A percentile compares a stretch with the other conserved stretches of the same genome.
phyloP scores from a whole-genome alignment of 2,329 filamentous ascomycete species.

The Penicillium sumatraense region DNA sequence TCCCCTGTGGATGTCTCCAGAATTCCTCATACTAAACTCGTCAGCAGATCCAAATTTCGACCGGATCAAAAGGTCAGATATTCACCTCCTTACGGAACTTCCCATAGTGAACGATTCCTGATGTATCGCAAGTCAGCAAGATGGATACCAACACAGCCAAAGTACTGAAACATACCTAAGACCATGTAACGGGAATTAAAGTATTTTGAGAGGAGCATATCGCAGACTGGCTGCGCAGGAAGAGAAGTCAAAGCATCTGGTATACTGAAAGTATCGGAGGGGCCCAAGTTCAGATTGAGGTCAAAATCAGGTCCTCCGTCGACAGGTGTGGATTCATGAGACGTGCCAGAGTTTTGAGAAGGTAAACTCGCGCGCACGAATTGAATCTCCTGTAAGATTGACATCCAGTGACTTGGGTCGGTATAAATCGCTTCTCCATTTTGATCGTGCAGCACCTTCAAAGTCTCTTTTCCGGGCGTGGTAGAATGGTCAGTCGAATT shows the following conservation, averaged over 20 bases:
- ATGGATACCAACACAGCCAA: neutral
- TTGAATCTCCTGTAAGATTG: slow-evolving; percentile 17
- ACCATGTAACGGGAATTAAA: slow-evolving; percentile 19
- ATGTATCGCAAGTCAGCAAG: neutral
- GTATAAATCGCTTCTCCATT: slow-evolving; percentile 4
- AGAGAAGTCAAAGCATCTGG: slow-evolving; percentile 7
- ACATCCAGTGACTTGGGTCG: slow-evolving; percentile 18
- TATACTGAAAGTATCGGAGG: neutral
- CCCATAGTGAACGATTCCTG: slow-evolving; percentile 19
- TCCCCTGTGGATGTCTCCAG: neutral
- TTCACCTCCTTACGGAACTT: slow-evolving; percentile 17
- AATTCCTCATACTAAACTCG: slow-evolving; percentile 4
- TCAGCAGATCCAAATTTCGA: neutral
- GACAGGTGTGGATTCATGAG: neutral
- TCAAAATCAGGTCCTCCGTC: slow-evolving; percentile 2
- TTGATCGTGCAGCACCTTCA: neutral
- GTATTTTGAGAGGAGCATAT: slow-evolving; percentile 15
- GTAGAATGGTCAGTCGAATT: neutral
- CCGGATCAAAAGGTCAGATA: neutral
- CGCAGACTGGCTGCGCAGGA: slow-evolving; percentile 9
- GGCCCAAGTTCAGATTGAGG: slow-evolving; percentile 2
- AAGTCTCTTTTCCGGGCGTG: neutral
- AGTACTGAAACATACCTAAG: slow-evolving; percentile 2
- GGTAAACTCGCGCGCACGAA: slow-evolving; percentile 10
- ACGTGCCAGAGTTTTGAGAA: neutral